A percentile compares a stretch with the other conserved stretches of the same genome.
Conservation (phyloP, 257 asterid species). For the Solanum piurae region DNA sequence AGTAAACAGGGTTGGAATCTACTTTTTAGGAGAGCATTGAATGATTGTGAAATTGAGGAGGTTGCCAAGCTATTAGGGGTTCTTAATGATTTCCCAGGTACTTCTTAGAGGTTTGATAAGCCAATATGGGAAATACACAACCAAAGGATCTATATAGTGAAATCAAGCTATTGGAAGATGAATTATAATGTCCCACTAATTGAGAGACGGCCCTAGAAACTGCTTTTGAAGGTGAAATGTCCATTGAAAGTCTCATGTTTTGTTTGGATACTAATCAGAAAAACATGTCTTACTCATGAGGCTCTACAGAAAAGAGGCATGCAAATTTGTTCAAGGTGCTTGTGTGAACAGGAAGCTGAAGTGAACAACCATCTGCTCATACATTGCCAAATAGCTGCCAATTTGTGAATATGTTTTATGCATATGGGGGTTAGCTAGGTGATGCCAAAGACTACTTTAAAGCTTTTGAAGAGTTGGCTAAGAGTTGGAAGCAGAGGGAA, state of each 20-base stretch:
- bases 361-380: neutral
- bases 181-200: neutral
- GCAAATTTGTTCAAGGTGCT: neutral
- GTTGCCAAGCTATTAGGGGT: neutral
- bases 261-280: neutral
- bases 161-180: neutral
- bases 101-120: neutral
- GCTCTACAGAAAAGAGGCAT: neutral
- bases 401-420: neutral
- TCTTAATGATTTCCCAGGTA: neutral
- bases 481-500: neutral
- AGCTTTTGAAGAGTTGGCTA: neutral
- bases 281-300: neutral
- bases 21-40: neutral
- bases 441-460: neutral
- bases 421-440: neutral
- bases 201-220: neutral
- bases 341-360: neutral
- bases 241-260: neutral
- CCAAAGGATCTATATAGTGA: neutral
- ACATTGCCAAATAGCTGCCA: neutral
- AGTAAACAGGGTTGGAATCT: neutral
- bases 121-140: neutral
- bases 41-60: neutral
- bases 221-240: neutral